Conservation (phyloP, 2,329 filamentous ascomycete species). For the Aspergillus candidus region DNA sequence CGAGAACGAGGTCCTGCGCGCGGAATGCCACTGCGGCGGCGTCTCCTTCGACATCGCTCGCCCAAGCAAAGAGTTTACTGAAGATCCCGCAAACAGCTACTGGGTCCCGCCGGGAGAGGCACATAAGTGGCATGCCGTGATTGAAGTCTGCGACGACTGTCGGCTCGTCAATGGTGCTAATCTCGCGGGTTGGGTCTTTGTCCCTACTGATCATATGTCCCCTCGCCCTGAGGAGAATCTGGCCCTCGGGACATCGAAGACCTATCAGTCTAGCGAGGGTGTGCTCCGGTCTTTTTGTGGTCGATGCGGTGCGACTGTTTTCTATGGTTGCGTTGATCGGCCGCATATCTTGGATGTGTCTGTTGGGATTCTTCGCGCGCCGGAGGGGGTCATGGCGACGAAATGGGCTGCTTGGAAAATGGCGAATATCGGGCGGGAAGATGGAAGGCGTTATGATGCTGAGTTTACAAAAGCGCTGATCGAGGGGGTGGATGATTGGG, state of each 20-base stretch:
- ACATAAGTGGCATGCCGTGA: slow-evolving; percentile 20
- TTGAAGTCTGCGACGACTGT: slow-evolving; percentile 33
- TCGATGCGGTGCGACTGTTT: slow-evolving; percentile 41
- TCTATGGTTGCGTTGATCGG: slow-evolving; percentile 33
- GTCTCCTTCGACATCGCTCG: slow-evolving; percentile 38
- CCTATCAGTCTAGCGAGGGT: slow-evolving; percentile 32
- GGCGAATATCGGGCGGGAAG: slow-evolving; percentile 19
- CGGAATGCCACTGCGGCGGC: slow-evolving; percentile 42
- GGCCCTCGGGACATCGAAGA: slow-evolving; percentile 35
- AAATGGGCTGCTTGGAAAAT: slow-evolving; percentile 41
- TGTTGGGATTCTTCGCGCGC: slow-evolving; percentile 36
- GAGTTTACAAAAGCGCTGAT: slow-evolving; percentile 14
- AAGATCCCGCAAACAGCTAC: slow-evolving; percentile 15
- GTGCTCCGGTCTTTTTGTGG: slow-evolving; percentile 41
- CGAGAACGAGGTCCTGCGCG: slow-evolving; percentile 22
- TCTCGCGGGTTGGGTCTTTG: slow-evolving; percentile 39
- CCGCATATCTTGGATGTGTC: slow-evolving; percentile 37
- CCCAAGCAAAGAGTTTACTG: slow-evolving; percentile 26
- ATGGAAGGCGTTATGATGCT: slow-evolving; percentile 18
- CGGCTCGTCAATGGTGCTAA: slow-evolving; percentile 36
- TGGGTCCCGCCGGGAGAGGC: slow-evolving; percentile 15
- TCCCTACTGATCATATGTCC: slow-evolving; percentile 30
- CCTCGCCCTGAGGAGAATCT: slow-evolving; percentile 16
- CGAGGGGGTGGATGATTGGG: slow-evolving; percentile 17
- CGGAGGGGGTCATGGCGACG: slow-evolving; percentile 36